Conservation (phyloP, 2,329 filamentous ascomycete species). For the Dactylellina haptotyla region DNA sequence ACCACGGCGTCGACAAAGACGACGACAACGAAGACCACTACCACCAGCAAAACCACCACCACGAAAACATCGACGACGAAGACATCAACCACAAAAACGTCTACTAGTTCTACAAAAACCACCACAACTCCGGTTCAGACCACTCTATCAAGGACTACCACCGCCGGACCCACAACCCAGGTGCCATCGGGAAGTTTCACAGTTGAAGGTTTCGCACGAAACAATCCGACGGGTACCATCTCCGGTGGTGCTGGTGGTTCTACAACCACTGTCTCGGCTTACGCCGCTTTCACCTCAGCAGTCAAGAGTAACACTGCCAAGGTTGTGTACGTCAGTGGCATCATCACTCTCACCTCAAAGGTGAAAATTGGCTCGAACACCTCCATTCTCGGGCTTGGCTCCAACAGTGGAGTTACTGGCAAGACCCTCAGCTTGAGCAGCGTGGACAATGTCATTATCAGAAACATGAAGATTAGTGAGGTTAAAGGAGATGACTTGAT, state of each 20-base stretch:
- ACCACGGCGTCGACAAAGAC: conserved; percentile 7
- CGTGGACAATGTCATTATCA: conserved; percentile 62
- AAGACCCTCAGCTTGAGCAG: conserved; percentile 61
- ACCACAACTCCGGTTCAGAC: not conserved
- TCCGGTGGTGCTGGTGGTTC: conserved; percentile 67
- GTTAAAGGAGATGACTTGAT: conserved; percentile 63
- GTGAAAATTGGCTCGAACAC: conserved; percentile 65
- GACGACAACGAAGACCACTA: not conserved
- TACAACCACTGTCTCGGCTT: conserved; percentile 68
- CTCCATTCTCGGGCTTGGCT: conserved; percentile 62
- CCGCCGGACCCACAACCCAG: not conserved
- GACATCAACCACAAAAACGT: conserved; percentile 24
- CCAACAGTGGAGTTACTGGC: conserved; percentile 60
- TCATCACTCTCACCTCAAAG: conserved; percentile 62
- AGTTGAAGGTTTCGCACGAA: conserved; percentile 22
- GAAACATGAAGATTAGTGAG: conserved; percentile 61
- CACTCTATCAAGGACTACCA: not conserved
- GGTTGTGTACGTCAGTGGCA: conserved; percentile 64
- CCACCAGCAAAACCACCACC: conserved; percentile 5
- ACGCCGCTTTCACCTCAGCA: conserved; percentile 66
- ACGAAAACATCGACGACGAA: conserved; percentile 16
- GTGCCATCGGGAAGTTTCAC: conserved; percentile 25
- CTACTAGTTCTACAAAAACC: conserved; percentile 14
- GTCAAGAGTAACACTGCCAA: conserved; percentile 64
- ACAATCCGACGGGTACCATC: conserved; percentile 57